phyloP scores from a whole-genome alignment of 192 early-diverging fungal genomes.

The Gonapodya prolifera region DNA sequence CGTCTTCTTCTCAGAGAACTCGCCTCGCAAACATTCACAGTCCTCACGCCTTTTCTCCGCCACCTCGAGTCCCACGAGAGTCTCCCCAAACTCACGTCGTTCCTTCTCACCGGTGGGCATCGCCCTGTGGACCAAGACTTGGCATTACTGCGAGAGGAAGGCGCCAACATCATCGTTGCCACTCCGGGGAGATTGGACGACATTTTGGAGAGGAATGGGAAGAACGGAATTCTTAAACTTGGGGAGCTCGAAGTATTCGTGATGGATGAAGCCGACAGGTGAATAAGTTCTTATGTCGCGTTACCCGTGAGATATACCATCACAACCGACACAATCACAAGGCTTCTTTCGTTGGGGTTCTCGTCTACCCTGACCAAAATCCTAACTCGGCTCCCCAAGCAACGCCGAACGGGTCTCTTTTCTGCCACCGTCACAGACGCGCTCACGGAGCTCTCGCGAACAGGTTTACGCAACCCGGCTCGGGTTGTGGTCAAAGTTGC shows the following conservation, averaged over 20 bases:
- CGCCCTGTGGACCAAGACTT: constrained; percentile 50
- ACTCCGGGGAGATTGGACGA: constrained; percentile 86
- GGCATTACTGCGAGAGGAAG: constrained; percentile 37
- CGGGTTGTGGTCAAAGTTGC: constrained; percentile 82
- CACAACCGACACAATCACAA: neutral
- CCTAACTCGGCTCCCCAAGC: constrained; percentile 70
- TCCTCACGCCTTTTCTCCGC: constrained; percentile 51
- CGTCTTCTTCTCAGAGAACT: no score
- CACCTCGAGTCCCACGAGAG: constrained; percentile 15
- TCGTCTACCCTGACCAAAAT: constrained; percentile 65
- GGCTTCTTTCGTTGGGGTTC: constrained; percentile 91
- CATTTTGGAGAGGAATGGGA: constrained; percentile 33
- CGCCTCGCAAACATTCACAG: constrained; percentile 69
- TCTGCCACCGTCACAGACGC: constrained; percentile 95
- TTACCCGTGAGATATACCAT: neutral
- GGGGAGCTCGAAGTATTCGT: constrained; percentile 78
- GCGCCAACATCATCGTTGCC: constrained; percentile 75
- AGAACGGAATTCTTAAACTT: constrained; percentile 43
- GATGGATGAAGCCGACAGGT: constrained; percentile 87
- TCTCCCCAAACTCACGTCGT: constrained; percentile 23
- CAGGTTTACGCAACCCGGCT: constrained; percentile 86
- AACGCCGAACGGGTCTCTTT: constrained; percentile 89
- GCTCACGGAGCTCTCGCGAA: constrained; percentile 61
- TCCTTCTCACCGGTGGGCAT: constrained; percentile 62
- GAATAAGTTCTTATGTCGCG: neutral